Conservation (phyloP, 768 basidiomycete genomes). For the Fomitopsis pulvina region DNA sequence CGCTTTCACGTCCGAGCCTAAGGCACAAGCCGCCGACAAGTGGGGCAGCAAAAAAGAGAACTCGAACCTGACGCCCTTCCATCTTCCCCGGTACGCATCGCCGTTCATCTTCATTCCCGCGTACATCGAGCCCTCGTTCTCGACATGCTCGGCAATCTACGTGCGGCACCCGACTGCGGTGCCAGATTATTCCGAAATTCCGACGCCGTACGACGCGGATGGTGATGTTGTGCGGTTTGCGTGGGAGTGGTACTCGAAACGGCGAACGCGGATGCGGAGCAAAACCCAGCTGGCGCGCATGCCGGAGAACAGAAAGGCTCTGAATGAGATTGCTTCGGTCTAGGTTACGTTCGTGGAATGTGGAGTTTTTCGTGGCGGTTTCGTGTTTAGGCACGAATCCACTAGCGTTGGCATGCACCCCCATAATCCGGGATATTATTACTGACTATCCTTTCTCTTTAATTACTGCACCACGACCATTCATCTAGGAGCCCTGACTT, state of each 20-base stretch:
- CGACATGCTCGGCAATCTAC: slow-evolving; percentile 87
- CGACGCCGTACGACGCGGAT: slow-evolving; percentile 93
- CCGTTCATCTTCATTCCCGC: slow-evolving; percentile 94
- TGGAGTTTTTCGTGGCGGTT: too few relatives aligned
- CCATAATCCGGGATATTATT: too few relatives aligned
- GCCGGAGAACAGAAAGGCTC: slow-evolving; percentile 52
- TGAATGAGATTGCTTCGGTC: not conserved
- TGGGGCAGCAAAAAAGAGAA: slow-evolving; percentile 8
- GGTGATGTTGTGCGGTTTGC: slow-evolving; percentile 87
- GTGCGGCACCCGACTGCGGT: slow-evolving; percentile 95
- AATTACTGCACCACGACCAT: too few relatives aligned
- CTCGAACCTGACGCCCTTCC: slow-evolving; percentile 58
- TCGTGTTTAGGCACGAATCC: too few relatives aligned
- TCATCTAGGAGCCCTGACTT: too few relatives aligned
- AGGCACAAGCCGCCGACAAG: not conserved
- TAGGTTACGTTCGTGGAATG: not conserved
- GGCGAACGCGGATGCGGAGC: slow-evolving; percentile 61
- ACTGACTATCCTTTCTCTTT: too few relatives aligned
- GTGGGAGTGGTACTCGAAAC: slow-evolving; percentile 92
- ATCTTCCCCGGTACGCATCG: slow-evolving; percentile 79
- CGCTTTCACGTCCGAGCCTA: not conserved
- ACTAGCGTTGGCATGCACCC: too few relatives aligned
- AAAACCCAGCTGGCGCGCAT: slow-evolving; percentile 52
- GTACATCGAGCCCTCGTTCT: slow-evolving; percentile 80
- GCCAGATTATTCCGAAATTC: slow-evolving; percentile 93